phyloP scores from a whole-genome alignment of 192 early-diverging fungal species.

The Linnemannia hyalina region DNA sequence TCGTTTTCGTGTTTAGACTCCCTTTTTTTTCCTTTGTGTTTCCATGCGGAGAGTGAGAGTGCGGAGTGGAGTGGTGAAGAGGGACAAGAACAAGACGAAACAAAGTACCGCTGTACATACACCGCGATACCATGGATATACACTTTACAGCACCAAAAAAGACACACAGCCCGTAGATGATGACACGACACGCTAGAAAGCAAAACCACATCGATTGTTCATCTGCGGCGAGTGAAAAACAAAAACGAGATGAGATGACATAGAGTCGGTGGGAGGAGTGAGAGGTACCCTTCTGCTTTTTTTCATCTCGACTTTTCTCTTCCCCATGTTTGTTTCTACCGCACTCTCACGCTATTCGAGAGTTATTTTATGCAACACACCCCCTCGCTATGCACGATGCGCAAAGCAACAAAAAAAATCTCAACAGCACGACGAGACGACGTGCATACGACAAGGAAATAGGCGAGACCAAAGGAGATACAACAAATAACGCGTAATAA shows the following conservation, averaged over 20 bases:
- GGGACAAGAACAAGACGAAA: neutral
- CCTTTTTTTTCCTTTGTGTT: neutral
- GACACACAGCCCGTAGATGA: neutral
- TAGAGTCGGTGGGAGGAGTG: neutral
- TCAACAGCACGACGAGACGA: neutral
- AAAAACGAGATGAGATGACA: neutral
- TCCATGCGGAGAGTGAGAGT: neutral
- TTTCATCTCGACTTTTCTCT: neutral
- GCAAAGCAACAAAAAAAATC: neutral
- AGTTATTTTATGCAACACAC: constrained; percentile 4
- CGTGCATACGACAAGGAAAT: neutral
- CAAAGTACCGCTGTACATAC: too few relatives aligned
- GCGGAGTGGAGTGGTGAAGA: neutral
- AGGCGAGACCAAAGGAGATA: too few relatives aligned
- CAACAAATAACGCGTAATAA: neutral
- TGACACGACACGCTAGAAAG: neutral
- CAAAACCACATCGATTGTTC: neutral
- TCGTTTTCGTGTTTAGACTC: neutral
- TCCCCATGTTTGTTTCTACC: neutral
- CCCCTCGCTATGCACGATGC: neutral
- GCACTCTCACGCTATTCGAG: neutral
- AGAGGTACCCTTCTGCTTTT: neutral
- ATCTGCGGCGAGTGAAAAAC: neutral
- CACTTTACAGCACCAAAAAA: neutral
- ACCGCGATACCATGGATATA: too few relatives aligned